Conservation (phyloP, 2,329 filamentous ascomycete species). For the Pleomassaria siparia region DNA sequence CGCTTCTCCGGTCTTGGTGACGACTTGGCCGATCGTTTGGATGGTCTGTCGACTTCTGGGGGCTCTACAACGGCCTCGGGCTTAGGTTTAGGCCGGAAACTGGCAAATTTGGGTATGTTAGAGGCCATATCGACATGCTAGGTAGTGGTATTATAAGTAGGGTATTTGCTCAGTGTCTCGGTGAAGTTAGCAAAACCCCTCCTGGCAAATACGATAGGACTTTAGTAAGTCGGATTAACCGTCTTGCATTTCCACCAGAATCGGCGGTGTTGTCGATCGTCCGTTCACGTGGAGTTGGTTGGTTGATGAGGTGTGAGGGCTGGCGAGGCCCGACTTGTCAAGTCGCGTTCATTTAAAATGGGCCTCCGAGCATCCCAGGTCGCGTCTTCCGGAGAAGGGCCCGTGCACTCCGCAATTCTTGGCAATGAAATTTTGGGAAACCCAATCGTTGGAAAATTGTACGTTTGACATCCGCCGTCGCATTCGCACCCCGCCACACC, state of each 20-base stretch:
- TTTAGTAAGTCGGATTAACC: too few relatives aligned
- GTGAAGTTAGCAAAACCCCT: too few relatives aligned
- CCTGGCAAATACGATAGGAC: too few relatives aligned
- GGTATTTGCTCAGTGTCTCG: too few relatives aligned
- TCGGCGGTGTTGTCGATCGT: too few relatives aligned
- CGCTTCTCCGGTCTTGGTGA: background rate
- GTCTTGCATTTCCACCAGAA: too few relatives aligned
- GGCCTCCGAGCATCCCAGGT: too few relatives aligned
- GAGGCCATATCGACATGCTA: constrained; percentile 22
- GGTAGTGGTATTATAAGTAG: background rate
- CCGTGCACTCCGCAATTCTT: constrained; percentile 22
- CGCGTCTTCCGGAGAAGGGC: constrained; percentile 1
- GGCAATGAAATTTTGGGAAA: constrained; percentile 10
- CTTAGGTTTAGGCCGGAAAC: constrained; percentile 63
- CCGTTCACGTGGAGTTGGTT: too few relatives aligned
- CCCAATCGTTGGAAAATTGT: background rate
- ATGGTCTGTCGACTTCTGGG: background rate
- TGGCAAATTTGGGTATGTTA: constrained; percentile 69
- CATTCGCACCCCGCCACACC: constrained; percentile 19
- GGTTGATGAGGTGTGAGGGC: too few relatives aligned
- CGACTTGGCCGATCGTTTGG: background rate
- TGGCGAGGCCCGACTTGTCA: too few relatives aligned
- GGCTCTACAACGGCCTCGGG: constrained; percentile 23
- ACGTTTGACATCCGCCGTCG: background rate
- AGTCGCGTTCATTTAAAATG: too few relatives aligned